phyloP scores from a whole-genome alignment of 805 yeast species.

The Dipodascus albidus region DNA sequence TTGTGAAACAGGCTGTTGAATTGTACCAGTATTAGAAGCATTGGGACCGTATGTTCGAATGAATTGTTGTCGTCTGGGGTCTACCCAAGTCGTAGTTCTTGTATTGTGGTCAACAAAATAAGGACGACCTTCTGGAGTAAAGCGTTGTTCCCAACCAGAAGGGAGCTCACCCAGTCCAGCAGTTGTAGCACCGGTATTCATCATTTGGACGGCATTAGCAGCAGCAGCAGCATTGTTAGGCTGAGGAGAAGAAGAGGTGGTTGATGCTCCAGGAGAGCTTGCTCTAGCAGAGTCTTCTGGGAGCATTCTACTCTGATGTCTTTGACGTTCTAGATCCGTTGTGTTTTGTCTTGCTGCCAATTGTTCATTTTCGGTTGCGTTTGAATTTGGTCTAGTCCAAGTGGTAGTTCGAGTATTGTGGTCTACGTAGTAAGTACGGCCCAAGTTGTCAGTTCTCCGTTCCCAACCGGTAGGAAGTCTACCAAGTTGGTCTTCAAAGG shows the following conservation, averaged over 20 bases:
- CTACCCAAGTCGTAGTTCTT: constrained; percentile 99
- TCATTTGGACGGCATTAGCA: constrained; percentile 29
- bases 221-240: constrained; percentile 36
- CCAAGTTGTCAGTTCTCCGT: constrained; percentile 93
- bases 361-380: constrained; percentile 65
- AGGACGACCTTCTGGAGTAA: constrained; percentile 96
- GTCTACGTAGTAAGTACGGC: constrained; percentile 95
- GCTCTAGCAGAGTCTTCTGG: constrained; percentile 45
- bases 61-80: constrained; percentile 97
- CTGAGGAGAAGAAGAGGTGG: constrained; percentile 35
- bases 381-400: constrained; percentile 91
- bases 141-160: constrained; percentile 98
- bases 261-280: constrained; percentile 17
- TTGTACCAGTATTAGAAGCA: constrained; percentile 73
- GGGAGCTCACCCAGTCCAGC: constrained; percentile 96
- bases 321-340: constrained; percentile 82
- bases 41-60: constrained; percentile 80
- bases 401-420: constrained; percentile 96
- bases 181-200: constrained; percentile 79
- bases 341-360: constrained; percentile 38
- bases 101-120: constrained; percentile 98
- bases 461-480: constrained; percentile 99
- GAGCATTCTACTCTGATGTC: constrained; percentile 80
- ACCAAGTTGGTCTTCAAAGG: constrained; percentile 96
- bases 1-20: constrained; percentile 96